A percentile compares a stretch with the other conserved stretches of the same genome.
These are phyloP conservation scores for Fagopyrum homotropicum DNA, from an alignment of 148 eudicot genomes.

Conservation along the genomic window DNA sequence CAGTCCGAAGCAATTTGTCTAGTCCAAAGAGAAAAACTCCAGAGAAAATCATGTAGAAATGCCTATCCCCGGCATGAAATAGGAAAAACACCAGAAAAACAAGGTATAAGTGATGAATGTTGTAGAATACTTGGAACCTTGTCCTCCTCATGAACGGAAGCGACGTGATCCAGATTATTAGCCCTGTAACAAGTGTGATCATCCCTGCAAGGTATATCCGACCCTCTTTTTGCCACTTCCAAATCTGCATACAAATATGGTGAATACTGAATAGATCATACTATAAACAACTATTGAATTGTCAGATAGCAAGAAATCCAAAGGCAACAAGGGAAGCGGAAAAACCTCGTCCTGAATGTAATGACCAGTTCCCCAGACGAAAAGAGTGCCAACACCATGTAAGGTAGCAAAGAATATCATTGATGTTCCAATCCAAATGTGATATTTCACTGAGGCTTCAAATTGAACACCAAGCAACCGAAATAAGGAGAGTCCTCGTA, in stretches of 20 bases:
- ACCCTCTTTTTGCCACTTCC: constrained; percentile 83
- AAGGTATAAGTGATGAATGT: constrained; percentile 70
- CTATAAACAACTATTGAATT: not conserved
- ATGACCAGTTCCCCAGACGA: constrained; percentile 59
- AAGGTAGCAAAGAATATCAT: constrained; percentile 55
- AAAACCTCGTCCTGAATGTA: constrained; percentile 42
- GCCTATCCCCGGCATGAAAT: constrained; percentile 80
- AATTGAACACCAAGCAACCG: constrained; percentile 49
- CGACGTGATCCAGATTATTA: constrained; percentile 75
- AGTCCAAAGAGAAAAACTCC: constrained; percentile 68
- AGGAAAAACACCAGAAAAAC: constrained; percentile 62
- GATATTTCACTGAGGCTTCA: constrained; percentile 77
- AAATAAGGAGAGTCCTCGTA: constrained; percentile 62
- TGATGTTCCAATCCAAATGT: constrained; percentile 69
- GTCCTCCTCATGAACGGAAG: constrained; percentile 71
- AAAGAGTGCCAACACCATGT: constrained; percentile 72
- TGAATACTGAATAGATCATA: not conserved
- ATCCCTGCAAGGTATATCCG: constrained; percentile 81
- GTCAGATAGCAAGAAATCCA: not conserved
- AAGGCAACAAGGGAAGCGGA: not conserved
- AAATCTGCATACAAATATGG: constrained; percentile 37
- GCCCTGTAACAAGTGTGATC: constrained; percentile 49
- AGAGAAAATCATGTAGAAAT: constrained; percentile 66
- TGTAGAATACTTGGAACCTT: constrained; percentile 62
- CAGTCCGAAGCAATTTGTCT: constrained; percentile 56